Base-by-base conservation (phyloP, 257 asterid species). In the Craterostigma plantagineum region DNA sequence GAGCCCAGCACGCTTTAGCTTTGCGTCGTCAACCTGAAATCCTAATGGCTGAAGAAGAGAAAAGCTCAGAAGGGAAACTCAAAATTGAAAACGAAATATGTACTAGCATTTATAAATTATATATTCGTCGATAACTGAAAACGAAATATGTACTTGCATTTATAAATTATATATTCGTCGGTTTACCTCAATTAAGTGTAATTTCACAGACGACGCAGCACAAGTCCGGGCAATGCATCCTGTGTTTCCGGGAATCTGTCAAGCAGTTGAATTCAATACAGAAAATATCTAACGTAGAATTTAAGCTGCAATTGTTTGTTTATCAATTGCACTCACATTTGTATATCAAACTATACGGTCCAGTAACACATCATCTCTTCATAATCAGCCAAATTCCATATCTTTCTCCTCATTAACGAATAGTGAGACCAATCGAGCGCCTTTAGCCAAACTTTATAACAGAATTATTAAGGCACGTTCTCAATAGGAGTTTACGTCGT, bases 151-250 rank as follows among this genome's bases (percentile, higher is more conserved):
- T 13, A 8, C 35, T 18, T 34, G 30, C 11, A n/a, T n/a, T n/a
- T n/a, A n/a, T n/a, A 35, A 16, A 17, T 36, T 23, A 52, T 49
- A 40, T n/a, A 30, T 13, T 3, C 38, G n/a, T 16, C 47, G 18
- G 7, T 43, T 42, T 55, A 90, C 98, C 84, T 72, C 86, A 56
- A 90, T 72, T 48, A 83, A 67, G 66, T 83, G 98, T 59, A 90
- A 67, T 50, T 86, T 80, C 68, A 90, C 95, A 53, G 83, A 79
- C 16, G 93, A 79, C 18, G 98, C 95, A 53, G 94, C 95, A 72
- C 95, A 90, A 33, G 84, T 76, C 63, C 98, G 75, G 45, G 98
- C 98, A 15, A 76, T 77, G 76, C 84, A 72, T 58, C 98, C 98
- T 3, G 93, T 69, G 64, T 83, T 90, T 56, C 98, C 98, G 53